Conservation (phyloP, 345 rosid species). For the Brassica incana region DNA sequence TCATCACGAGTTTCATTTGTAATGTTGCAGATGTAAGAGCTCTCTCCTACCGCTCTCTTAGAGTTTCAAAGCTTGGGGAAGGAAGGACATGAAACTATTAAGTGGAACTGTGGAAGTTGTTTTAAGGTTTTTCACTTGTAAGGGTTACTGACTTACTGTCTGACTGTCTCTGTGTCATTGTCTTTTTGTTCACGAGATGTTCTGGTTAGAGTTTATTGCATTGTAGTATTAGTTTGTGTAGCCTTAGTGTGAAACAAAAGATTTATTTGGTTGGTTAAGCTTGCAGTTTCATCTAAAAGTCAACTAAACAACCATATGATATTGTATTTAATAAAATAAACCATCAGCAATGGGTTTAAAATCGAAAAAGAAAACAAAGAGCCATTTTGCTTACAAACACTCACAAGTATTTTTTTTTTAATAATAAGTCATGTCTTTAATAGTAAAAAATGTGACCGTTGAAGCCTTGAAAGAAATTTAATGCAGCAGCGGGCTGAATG, state of each 20-base stretch:
- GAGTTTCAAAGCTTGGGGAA: slow-evolving; percentile 28
- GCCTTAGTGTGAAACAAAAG: slow-evolving; percentile 22
- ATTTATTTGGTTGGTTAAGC: slow-evolving; percentile 1
- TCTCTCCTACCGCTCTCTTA: slow-evolving; percentile 15
- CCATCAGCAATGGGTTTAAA: not conserved
- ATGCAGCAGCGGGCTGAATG: slow-evolving; percentile 31
- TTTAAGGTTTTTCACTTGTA: slow-evolving; percentile 29
- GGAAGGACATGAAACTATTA: slow-evolving; percentile 22
- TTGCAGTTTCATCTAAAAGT: not conserved
- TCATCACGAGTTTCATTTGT: slow-evolving; percentile 90
- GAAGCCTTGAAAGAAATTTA: slow-evolving; percentile 21
- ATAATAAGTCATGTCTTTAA: not conserved
- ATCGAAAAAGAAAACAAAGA: not conserved
- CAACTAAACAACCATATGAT: not conserved
- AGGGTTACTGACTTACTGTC: slow-evolving; percentile 16
- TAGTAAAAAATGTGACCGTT: slow-evolving; percentile 22
- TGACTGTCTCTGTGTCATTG: not conserved
- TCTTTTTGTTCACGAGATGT: slow-evolving; percentile 65
- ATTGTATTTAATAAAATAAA: not conserved
- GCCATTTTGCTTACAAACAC: not conserved
- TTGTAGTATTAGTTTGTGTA: slow-evolving; percentile 4
- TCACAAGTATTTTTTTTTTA: not conserved
- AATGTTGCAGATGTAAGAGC: slow-evolving; percentile 41
- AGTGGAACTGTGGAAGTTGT: slow-evolving; percentile 13
- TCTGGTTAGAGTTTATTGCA: slow-evolving; percentile 49